Base-by-base conservation (phyloP, 352 stramenopile species). In the Globisporangium irregulare region DNA sequence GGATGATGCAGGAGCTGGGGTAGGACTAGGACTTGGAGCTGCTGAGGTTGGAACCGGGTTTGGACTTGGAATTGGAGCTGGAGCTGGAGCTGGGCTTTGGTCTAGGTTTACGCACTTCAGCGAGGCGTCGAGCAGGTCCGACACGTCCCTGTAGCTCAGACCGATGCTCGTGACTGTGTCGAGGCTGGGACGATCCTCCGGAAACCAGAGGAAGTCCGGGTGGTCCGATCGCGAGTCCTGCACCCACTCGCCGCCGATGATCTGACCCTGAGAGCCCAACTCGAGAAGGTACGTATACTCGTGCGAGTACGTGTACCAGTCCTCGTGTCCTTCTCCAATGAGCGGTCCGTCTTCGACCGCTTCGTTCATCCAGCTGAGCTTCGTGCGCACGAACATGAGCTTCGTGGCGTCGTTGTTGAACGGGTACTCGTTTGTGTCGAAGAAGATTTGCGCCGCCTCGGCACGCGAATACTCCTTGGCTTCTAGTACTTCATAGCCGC, bases 171-270 rank as follows among this genome's bases (percentile, higher is more conserved):
- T 70, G 29, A 67, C 65, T 12, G 43, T 61, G 8, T 22, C 56
- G 41, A 29, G 25, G 43, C 29, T 25, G 2, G 46, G 59, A 9
- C 18, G 25, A 18, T 20, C 12, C 27, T 59, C 36, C 14, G 60
- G 48, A 51, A 71, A 59, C 67, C 67, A 72, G 27, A 72, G 50
- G 27, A 72, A 72, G 62, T 72, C 67, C 0, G 67, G 62, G 34
- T 72, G 67, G 27, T 72, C 48, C 14, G 34, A 22, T 12, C 51
- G 32, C 12, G 61, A 69, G 4, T 64, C 29, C 2, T n/a, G 6
- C 18, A 58, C 41, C 60, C 60, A 66, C 25, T 66, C 60, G 1
- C 60, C 60, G 5, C 41, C 60, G 25, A 66, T 43, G 25, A 66
- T 58, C 60, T 58, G 41, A 14, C 15, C 27, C 18, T 57, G 7